phyloP scores from a whole-genome alignment of 768 basidiomycete genomes.

The Pleurotus tuber-regium region DNA sequence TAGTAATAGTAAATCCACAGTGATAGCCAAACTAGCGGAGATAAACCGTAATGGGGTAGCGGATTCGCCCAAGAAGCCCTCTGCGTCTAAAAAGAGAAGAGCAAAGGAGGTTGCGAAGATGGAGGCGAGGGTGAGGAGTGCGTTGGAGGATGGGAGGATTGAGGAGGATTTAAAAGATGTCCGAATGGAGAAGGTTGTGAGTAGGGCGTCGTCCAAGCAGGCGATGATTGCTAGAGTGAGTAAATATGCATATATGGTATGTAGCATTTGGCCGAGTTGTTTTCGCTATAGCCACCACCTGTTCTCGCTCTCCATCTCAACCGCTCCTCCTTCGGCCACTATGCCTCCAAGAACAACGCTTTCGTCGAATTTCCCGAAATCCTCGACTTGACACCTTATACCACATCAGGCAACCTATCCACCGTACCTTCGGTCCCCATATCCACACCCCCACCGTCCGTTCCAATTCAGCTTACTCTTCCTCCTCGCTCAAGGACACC shows the following conservation, averaged over 20 bases:
- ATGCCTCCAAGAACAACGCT: conserved; percentile 83
- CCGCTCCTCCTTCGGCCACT: conserved; percentile 73
- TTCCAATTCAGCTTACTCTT: conserved; percentile 26
- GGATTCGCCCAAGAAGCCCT: conserved; percentile 42
- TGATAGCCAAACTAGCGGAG: conserved; percentile 18
- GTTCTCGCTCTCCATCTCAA: conserved; percentile 90
- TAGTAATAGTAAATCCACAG: neutral
- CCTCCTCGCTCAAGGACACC: conserved; percentile 49
- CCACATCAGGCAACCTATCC: conserved; percentile 76
- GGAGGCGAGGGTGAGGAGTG: conserved; percentile 55
- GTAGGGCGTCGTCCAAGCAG: conserved; percentile 79
- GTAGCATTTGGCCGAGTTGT: neutral
- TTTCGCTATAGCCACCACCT: conserved; percentile 65
- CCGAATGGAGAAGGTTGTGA: conserved; percentile 73
- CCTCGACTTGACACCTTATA: conserved; percentile 87
- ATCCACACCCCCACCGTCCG: conserved; percentile 54
- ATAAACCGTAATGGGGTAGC: conserved; percentile 22
- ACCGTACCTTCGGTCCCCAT: conserved; percentile 68
- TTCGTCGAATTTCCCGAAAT: conserved; percentile 81
- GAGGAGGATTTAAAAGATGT: conserved; percentile 84
- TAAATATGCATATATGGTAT: conserved; percentile 13
- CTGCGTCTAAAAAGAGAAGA: conserved; percentile 73
- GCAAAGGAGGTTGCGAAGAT: conserved; percentile 69
- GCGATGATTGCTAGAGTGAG: conserved; percentile 89
- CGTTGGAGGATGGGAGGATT: conserved; percentile 71